Evolutionary conservation across 176 grass and related monocot genomes (phyloP), one percentile per base, ranked within the genome.

Genomic region (Lolium multiflorum): DNA sequence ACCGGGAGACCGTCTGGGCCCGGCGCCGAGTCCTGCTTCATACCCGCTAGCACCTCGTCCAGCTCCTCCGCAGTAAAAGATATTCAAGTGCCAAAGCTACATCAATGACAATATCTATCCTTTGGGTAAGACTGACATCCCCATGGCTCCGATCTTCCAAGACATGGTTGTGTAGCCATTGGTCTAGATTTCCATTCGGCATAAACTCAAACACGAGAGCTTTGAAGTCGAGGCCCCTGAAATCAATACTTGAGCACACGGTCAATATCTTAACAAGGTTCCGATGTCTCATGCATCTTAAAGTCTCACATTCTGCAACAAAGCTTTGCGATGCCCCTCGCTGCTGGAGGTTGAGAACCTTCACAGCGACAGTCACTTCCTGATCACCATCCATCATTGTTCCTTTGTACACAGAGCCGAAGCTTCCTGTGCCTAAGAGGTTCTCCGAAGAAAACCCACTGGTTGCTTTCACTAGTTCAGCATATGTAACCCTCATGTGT

Each of bases 251-350:
- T 64, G 77, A 81, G n/a, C 85, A 87, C 1, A 81, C 46, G 0
- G 85, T 81, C 9, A 87, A 26, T 7, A 87, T 54, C 26, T 87
- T 87, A 56, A 87, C 68, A 41, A 87, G 77, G 14, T 87, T 87
- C 6, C 68, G 26, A 52, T 87, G 85, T 2, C 78, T 31, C 63
- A 59, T 44, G 0, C 78, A 52, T 64, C 78, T 87, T 20, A 87
- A 48, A 20, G 78, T 74, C 13, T 87, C 56, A 1, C 85, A 87
- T 64, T 87, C 85, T 2, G 85, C 85, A 18, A 20, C 3, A 54
- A 87, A 87, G 25, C 85, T 87, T 38, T 80, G 66, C 13, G 22
- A 70, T 18, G 85, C 84, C 3, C 84, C 77, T 1, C 52, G 54
- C 21, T 81, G 85, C 4, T 50, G 20, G 26, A 87, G 85, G 0